A percentile compares a stretch with the other conserved stretches of the same genome.
These are phyloP conservation scores for Magnolia officinalis DNA, from an alignment of 164 flowering plant genomes.

Conservation along the genomic window DNA sequence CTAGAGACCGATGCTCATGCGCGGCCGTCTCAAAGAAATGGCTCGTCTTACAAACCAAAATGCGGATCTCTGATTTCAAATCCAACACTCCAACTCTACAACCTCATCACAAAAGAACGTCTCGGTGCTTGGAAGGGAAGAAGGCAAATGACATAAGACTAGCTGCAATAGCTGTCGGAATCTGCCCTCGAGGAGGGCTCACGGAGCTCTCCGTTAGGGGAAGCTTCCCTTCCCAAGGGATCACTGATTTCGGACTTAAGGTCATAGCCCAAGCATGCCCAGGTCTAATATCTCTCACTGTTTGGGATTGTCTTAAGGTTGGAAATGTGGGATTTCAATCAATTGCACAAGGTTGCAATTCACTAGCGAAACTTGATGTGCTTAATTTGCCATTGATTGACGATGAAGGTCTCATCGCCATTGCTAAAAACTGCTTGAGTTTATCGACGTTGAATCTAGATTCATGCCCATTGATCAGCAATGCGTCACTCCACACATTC, in stretches of 20 bases:
- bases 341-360: conserved; percentile 31
- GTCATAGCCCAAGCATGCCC: conserved; percentile 37
- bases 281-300: conserved; percentile 23
- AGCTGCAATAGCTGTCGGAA: conserved; percentile 40
- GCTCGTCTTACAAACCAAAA: conserved; percentile 19
- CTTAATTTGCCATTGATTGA: conserved; percentile 22
- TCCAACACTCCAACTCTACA: not conserved
- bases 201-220: conserved; percentile 35
- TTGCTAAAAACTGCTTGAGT: conserved; percentile 28
- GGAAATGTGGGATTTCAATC: conserved; percentile 28
- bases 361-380: conserved; percentile 34
- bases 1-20: conserved; percentile 17
- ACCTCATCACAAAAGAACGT: not conserved
- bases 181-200: conserved; percentile 24
- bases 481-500: conserved; percentile 28
- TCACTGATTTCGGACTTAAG: conserved; percentile 33
- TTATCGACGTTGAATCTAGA: conserved; percentile 29
- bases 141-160: conserved; percentile 35
- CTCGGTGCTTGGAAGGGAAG: conserved; percentile 37
- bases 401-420: conserved; percentile 23
- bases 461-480: conserved; percentile 31
- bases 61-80: conserved; percentile 15
- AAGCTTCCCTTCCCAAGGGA: conserved; percentile 21
- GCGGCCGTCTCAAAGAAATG: conserved; percentile 22
- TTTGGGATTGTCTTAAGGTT: conserved; percentile 30